Base-by-base conservation (phyloP, 495 filamentous ascomycete genomes). In the Chaetomium fimeti region DNA sequence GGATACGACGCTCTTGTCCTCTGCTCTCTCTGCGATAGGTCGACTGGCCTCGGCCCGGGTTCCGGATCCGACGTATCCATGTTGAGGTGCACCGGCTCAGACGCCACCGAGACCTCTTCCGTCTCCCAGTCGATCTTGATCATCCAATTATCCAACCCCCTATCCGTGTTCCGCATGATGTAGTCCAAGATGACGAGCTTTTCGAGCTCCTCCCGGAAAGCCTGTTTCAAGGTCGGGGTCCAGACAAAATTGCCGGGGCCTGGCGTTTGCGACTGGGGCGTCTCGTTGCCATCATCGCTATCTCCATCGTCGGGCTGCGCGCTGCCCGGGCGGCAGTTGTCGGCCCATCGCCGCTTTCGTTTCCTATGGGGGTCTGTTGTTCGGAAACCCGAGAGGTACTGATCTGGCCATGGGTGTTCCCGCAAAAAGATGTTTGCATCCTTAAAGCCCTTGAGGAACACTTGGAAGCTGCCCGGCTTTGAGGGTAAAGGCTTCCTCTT, bases 101-200 rank as follows among this genome's bases (percentile, higher is more conserved):
- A 89, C 43, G 89, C 87, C 54, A 98, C 91, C 12, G 89, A 90
- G 15, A 92, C 93, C 71, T 90, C 82, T 69, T 94, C 84, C 25
- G 83, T 88, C 53, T 89, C 82, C 84, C 85, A 91, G 72, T 98
- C 92, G 27, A 99, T 90, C 71, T 89, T 93, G 68, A 99, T 91
- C 94, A 99, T 99, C 94, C 94, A 99, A 65, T 99, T 99, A 75
- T 99, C 94, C 64, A 97, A 79, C 13, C 94, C 94, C 76, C 94
- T 84, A 74, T 99, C 94, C 4, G 94, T 99, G 72, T 99, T 99
- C 25, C 94, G 87, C 94, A 99, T 99, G 57, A 99, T 96, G 69
- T 99, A 99, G 76, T 99, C 94, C 70, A 99, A 73, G 69, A 99
- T 95, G 15, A 99, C 94, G 13, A 99, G 81, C 76, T 98, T 99